Conservation (phyloP, 169 alveolate species). For the Eimeria acervulina region DNA sequence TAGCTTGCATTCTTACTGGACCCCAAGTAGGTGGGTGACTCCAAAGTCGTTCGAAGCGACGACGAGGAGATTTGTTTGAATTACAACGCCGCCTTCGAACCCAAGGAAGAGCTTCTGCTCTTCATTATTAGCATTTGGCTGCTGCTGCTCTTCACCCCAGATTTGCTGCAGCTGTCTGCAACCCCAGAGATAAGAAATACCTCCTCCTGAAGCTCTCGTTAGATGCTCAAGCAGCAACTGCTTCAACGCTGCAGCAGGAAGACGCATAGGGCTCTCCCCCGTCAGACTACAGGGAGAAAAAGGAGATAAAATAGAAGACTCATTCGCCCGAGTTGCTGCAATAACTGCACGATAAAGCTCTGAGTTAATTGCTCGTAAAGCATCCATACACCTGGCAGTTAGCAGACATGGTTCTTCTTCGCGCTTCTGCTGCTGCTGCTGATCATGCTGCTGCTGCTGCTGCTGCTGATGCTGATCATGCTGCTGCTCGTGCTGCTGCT, state of each 20-base stretch:
- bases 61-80: neutral
- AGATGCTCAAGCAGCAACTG: neutral
- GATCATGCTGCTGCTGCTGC: neutral
- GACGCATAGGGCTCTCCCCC: neutral
- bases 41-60: neutral
- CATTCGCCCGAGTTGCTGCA: neutral
- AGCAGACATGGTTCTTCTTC: neutral
- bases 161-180: neutral
- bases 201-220: neutral
- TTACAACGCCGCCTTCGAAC: conserved; percentile 3
- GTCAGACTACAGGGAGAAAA: neutral
- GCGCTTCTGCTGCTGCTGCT: neutral
- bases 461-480: neutral
- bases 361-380: conserved; percentile 8
- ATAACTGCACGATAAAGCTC: neutral
- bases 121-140: too few relatives aligned
- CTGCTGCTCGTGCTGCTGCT: neutral
- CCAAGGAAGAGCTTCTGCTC: neutral
- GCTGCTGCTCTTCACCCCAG: neutral
- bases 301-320: neutral
- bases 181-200: neutral
- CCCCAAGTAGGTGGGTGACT: neutral
- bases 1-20: neutral
- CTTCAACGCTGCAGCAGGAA: neutral
- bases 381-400: conserved; percentile 32